Percentiles rank a stretch among this genome's conserved stretches.
Conservation (phyloP, 1,284 basidiomycete species). For the Austroboletus olivaceoglutinosus region DNA sequence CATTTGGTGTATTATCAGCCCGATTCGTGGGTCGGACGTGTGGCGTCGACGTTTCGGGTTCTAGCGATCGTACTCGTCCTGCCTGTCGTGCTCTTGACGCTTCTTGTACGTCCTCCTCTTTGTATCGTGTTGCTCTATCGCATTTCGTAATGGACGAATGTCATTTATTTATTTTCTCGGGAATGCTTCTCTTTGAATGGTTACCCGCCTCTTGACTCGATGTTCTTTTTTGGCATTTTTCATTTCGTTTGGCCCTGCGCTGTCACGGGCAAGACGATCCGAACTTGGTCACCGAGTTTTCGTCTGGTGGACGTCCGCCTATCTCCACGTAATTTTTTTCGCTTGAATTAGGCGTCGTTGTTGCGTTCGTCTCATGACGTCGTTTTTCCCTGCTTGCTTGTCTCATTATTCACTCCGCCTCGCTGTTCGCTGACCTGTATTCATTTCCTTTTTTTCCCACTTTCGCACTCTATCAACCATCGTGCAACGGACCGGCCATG, state of each 20-base stretch:
- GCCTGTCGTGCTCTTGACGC: conserved; percentile 62
- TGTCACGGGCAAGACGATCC: conserved; percentile 16
- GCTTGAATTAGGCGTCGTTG: conserved; percentile 3
- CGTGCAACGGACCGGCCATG: neutral
- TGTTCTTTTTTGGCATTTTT: conserved; percentile 2
- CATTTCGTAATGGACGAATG: conserved; percentile 14
- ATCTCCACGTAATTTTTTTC: conserved; percentile 9
- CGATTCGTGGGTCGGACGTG: conserved; percentile 65
- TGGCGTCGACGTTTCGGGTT: conserved; percentile 62
- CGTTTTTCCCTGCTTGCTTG: neutral
- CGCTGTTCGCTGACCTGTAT: conserved; percentile 16
- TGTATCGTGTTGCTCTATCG: conserved; percentile 4
- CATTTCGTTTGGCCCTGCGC: neutral
- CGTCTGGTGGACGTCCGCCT: conserved; percentile 6
- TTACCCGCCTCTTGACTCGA: conserved; percentile 1
- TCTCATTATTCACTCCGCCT: neutral
- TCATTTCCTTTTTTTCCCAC: neutral
- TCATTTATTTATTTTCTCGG: conserved; percentile 12
- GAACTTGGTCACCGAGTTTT: neutral
- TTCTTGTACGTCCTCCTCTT: conserved; percentile 50
- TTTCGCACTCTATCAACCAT: neutral
- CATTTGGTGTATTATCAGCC: conserved; percentile 61
- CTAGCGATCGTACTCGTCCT: conserved; percentile 60
- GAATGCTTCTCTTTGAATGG: neutral
- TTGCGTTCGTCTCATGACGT: conserved; percentile 4